Percentiles rank a stretch among this genome's conserved stretches.
Conservation (phyloP, 2,329 filamentous ascomycete genomes). For the Ascomycota sp. region DNA sequence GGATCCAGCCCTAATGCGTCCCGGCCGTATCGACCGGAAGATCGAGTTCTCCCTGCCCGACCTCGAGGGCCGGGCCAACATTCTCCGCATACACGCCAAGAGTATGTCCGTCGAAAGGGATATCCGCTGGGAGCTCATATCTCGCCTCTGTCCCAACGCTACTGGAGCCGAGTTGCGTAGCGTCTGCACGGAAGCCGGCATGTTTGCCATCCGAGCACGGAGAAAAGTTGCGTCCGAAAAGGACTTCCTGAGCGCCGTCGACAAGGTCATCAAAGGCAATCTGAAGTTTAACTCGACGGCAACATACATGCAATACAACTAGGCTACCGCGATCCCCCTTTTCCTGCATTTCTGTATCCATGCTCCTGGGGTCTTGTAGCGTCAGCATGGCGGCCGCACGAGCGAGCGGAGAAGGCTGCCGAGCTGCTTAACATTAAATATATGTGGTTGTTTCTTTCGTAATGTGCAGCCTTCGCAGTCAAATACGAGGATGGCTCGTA, state of each 20-base stretch:
- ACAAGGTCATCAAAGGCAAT: conserved; percentile 99
- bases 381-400: no score
- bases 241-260: conserved; percentile 90
- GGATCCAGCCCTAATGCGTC: conserved; percentile 91
- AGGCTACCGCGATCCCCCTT: conserved; percentile 13
- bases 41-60: conserved; percentile 96
- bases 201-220: conserved; percentile 87
- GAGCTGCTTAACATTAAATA: no score
- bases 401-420: no score
- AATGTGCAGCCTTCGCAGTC: no score
- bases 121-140: conserved; percentile 97
- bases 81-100: conserved; percentile 95
- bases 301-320: conserved; percentile 98
- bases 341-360: conserved; percentile 3
- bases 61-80: conserved; percentile 90
- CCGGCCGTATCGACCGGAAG: conserved; percentile 92
- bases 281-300: conserved; percentile 98
- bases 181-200: conserved; percentile 92
- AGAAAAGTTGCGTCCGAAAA: conserved; percentile 98
- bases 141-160: conserved; percentile 84
- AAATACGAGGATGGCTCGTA: no score
- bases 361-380: no score
- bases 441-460: no score
- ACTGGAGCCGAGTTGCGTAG: conserved; percentile 89
- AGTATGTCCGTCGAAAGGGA: conserved; percentile 98